Base-by-base conservation (phyloP, 2,329 filamentous ascomycete species). In the Trichoderma sp. region DNA sequence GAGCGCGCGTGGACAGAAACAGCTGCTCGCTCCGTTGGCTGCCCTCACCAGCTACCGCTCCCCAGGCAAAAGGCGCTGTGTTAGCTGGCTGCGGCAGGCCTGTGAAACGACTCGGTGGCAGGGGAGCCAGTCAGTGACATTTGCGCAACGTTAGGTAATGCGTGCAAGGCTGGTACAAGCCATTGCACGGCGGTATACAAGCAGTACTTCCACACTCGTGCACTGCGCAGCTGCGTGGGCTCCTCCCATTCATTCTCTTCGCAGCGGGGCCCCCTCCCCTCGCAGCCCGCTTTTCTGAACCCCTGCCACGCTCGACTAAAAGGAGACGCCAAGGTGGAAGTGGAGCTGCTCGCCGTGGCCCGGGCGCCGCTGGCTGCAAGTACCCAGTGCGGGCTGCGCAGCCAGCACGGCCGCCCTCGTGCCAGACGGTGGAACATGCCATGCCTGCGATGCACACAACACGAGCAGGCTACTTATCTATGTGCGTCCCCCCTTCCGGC, bases 361-460 rank as follows among this genome's bases (percentile, higher is more conserved):
- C 64, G 52, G 63, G 58, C 68, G 49, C 58, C 68, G 68, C 68
- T 59, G 63, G 49, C 29, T 47, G 47, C 13, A 68, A 10, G 68
- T 70, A 70, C 63, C 58, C 68, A 68, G 68, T 70, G 68, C 64
- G 64, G 4, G 47, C 31, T 53, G 52, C 13, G 11, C 8, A 0
- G 6, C 19, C 27, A 16, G 52, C 68, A 68, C 65, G 65, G 65
- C 57, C 13, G 40, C 47, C 65, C 65, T 61, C 43, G 47, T 68
- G 58, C 68, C 52, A 58, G 68, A 56, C 49, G 56, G 68, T 70
- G 68, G 68, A 68, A 70, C 68, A 70, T 70, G 37, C 68, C 68
- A 70, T 70, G 55, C 58, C 59, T 69, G 55, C 55, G 33, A 33
- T 57, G 55, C 27, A 35, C 11, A 49, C 58, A 56, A 43, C 21